These are phyloP conservation scores for Luffa acutangula DNA, from an alignment of 306 rosid genomes.

Conservation along the genomic window DNA sequence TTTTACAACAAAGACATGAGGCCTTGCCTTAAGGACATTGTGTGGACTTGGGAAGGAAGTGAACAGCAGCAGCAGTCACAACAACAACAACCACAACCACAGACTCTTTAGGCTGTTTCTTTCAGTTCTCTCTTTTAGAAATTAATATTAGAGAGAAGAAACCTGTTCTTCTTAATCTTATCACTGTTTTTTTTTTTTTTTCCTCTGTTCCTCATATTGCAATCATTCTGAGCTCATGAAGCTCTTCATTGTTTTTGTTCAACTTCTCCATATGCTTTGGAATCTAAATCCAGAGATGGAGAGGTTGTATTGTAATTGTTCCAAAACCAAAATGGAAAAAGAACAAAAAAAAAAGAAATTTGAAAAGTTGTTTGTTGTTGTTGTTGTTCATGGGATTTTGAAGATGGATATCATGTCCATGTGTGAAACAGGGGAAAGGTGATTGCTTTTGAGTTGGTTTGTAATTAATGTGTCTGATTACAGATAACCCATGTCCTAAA, in stretches of 20 bases:
- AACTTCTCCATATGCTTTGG: background rate
- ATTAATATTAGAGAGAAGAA: background rate
- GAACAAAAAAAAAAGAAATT: background rate
- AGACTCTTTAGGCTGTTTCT: background rate
- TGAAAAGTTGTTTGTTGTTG: background rate
- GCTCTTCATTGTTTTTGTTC: background rate
- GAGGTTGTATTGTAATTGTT: background rate
- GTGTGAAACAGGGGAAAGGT: background rate
- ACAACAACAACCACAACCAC: slow-evolving; percentile 7
- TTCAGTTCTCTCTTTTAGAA: background rate
- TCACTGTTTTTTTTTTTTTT: background rate
- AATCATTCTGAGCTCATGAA: background rate
- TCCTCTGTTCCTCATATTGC: background rate
- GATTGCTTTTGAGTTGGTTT: background rate
- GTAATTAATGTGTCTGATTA: background rate
- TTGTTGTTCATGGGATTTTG: background rate
- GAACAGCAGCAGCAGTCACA: slow-evolving; percentile 17
- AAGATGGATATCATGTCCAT: background rate
- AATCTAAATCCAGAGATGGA: background rate
- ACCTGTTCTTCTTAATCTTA: background rate
- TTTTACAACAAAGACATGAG: slow-evolving; percentile 35
- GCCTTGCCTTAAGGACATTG: slow-evolving; percentile 47
- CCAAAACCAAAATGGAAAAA: background rate
- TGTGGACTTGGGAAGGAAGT: slow-evolving; percentile 50
- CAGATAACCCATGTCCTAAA: background rate